phyloP scores from a whole-genome alignment of 257 asterid genomes.

The Solanum pennellii region DNA sequence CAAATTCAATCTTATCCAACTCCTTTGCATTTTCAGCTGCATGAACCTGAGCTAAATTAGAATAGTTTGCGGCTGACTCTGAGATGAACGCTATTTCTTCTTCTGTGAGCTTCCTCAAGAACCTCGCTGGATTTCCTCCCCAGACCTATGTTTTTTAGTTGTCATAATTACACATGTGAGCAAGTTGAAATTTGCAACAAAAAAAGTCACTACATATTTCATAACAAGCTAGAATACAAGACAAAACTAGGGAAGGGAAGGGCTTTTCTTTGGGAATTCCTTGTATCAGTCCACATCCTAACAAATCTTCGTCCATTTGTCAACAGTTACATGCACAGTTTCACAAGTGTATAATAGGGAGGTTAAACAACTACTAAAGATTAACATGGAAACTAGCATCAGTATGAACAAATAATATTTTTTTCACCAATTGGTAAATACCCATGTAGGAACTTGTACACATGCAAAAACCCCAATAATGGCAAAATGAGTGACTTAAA shows the following conservation, averaged over 20 bases:
- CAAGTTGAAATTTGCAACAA: background rate
- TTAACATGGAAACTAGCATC: background rate
- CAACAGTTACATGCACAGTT: background rate
- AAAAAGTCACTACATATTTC: background rate
- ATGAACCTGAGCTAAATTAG: conserved; percentile 67
- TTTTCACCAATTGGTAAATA: background rate
- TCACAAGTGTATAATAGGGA: background rate
- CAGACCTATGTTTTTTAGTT: conserved; percentile 39
- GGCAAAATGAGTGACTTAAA: background rate
- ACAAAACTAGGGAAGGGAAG: background rate
- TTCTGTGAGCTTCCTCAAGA: conserved; percentile 80
- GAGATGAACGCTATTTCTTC: conserved; percentile 83
- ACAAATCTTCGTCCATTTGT: background rate
- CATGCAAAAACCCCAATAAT: background rate
- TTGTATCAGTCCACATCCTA: background rate
- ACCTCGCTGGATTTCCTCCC: conserved; percentile 99
- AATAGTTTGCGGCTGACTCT: conserved; percentile 68
- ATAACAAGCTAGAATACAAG: background rate
- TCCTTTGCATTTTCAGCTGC: conserved; percentile 87
- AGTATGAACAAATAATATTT: background rate
- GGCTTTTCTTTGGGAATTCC: background rate
- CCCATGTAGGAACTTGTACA: background rate
- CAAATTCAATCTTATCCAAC: conserved; percentile 61
- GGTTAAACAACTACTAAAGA: background rate
- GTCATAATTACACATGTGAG: background rate